Evolutionary conservation across 768 basidiomycete genomes (phyloP).

Genomic region (Termitomyces heimii): DNA sequence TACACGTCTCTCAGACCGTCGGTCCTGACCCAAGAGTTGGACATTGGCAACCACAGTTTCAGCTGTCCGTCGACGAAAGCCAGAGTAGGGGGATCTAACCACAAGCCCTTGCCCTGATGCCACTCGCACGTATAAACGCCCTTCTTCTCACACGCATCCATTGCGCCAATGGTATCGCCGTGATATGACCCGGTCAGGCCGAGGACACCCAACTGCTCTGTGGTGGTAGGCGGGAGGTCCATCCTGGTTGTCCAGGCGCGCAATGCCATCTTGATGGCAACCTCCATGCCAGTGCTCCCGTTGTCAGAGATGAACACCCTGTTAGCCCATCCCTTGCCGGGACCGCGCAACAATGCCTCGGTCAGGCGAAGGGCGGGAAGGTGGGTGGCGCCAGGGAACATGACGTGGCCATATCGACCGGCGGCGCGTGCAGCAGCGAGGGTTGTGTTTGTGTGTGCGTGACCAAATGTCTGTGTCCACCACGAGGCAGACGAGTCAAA

Average conservation of each 20-base stretch:
- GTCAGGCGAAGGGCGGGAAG: conserved; percentile 80
- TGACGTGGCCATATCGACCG: conserved; percentile 94
- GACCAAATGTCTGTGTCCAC: conserved; percentile 96
- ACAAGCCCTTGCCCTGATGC: conserved; percentile 88
- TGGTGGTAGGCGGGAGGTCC: conserved; percentile 5
- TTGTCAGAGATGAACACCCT: conserved; percentile 93
- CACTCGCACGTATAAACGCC: conserved; percentile 94
- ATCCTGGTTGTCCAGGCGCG: conserved; percentile 46
- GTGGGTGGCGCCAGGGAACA: conserved; percentile 89
- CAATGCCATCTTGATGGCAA: conserved; percentile 96
- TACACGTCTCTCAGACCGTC: conserved; percentile 59
- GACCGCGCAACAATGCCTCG: conserved; percentile 73
- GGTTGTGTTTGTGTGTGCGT: conserved; percentile 68
- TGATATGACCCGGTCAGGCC: conserved; percentile 94
- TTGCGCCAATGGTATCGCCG: conserved; percentile 95
- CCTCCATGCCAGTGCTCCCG: conserved; percentile 94
- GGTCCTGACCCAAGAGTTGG: conserved; percentile 20
- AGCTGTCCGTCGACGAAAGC: conserved; percentile 56
- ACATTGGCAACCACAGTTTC: conserved; percentile 45
- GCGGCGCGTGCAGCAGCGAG: conserved; percentile 86
- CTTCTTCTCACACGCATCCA: conserved; percentile 86
- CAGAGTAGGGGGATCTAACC: conserved; percentile 88
- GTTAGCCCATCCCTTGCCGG: conserved; percentile 87
- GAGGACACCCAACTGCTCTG: conserved; percentile 63
- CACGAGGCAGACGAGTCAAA: conserved; percentile 94